phyloP scores from a whole-genome alignment of 2,329 filamentous ascomycete genomes.

The Ilyonectria sp. region DNA sequence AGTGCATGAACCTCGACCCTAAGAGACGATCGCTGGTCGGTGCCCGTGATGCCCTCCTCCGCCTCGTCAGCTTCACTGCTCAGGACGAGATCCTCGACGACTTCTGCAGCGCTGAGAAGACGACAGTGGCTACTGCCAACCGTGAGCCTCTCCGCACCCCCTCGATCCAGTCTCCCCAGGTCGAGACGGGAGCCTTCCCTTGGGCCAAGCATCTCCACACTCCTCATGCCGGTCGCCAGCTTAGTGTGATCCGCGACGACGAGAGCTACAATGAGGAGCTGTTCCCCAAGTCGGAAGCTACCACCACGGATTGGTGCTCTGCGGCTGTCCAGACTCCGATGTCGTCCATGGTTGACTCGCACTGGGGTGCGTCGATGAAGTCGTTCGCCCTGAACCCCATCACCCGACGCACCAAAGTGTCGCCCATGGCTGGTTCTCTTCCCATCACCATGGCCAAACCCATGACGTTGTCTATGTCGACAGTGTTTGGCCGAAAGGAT shows the following conservation, averaged over 20 bases:
- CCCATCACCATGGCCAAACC: slow-evolving; percentile 87
- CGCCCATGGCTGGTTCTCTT: slow-evolving; percentile 77
- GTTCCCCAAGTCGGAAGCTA: slow-evolving; percentile 83
- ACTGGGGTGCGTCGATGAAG: slow-evolving; percentile 84
- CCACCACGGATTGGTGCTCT: slow-evolving; percentile 83
- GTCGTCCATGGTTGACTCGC: slow-evolving; percentile 88
- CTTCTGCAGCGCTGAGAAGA: slow-evolving; percentile 88
- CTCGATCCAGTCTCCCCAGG: slow-evolving; percentile 88
- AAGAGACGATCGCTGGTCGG: slow-evolving; percentile 86
- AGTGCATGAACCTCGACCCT: slow-evolving; percentile 93
- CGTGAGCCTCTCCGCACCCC: slow-evolving; percentile 96
- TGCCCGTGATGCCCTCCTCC: slow-evolving; percentile 83
- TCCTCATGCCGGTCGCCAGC: slow-evolving; percentile 82
- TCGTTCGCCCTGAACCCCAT: slow-evolving; percentile 73
- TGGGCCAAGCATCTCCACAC: slow-evolving; percentile 94
- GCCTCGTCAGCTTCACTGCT: slow-evolving; percentile 92
- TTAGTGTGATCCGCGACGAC: slow-evolving; percentile 88
- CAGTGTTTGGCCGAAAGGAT: slow-evolving; percentile 85
- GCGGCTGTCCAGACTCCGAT: slow-evolving; percentile 82
- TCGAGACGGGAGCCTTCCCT: slow-evolving; percentile 89
- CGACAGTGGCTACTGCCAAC: slow-evolving; percentile 86
- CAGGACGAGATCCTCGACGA: slow-evolving; percentile 93
- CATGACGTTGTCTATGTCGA: slow-evolving; percentile 79
- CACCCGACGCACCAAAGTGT: slow-evolving; percentile 59
- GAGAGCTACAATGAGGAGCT: slow-evolving; percentile 87